These are phyloP conservation scores for Lasiosphaeria ovina DNA, from an alignment of 495 filamentous ascomycete species.

Conservation along the genomic window DNA sequence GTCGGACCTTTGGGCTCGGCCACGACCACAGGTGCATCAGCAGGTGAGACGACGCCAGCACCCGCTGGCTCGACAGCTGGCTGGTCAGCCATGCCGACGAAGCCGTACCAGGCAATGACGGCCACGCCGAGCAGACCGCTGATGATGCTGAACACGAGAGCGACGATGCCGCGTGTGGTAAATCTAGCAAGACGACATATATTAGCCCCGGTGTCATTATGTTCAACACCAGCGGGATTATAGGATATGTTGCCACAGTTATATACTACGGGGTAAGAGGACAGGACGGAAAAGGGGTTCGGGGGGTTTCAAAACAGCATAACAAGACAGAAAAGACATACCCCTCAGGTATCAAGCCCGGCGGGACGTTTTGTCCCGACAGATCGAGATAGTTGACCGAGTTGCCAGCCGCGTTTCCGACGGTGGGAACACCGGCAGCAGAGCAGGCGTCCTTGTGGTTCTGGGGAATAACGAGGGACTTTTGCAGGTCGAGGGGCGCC, in stretches of 20 bases:
- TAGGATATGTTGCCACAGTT: too few relatives aligned
- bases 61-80: too few relatives aligned
- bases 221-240: neutral
- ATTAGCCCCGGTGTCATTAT: neutral
- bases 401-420: slow-evolving; percentile 78
- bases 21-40: too few relatives aligned
- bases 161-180: slow-evolving; percentile 67
- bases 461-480: slow-evolving; percentile 57
- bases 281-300: neutral
- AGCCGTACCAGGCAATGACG: slow-evolving; percentile 67
- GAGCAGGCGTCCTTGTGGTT: slow-evolving; percentile 63
- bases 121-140: slow-evolving; percentile 70
- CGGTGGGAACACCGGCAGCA: slow-evolving; percentile 43
- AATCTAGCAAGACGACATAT: slow-evolving; percentile 46
- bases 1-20: too few relatives aligned
- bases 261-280: neutral
- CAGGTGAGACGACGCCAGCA: too few relatives aligned
- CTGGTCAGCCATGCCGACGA: slow-evolving; percentile 19
- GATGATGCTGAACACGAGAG: slow-evolving; percentile 68
- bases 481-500: slow-evolving; percentile 56
- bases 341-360: slow-evolving; percentile 60
- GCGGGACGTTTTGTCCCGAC: slow-evolving; percentile 55
- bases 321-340: slow-evolving; percentile 29
- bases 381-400: slow-evolving; percentile 62
- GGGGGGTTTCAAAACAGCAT: too few relatives aligned